Evolutionary conservation across 2,329 filamentous ascomycete species (phyloP).

Genomic region (Xylaria sp.): DNA sequence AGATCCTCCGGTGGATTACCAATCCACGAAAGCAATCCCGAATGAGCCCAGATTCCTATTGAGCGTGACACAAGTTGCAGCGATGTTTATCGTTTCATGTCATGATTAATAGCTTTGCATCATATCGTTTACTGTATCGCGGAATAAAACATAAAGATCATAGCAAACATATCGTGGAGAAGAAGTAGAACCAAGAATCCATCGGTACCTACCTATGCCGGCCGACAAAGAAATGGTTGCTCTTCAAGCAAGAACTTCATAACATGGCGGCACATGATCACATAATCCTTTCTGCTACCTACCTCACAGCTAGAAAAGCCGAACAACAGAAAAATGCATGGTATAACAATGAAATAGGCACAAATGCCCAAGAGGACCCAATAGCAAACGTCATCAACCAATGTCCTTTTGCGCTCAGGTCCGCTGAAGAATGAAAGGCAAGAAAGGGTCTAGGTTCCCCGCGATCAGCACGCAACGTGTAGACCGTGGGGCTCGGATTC

Average conservation of each 20-base stretch:
- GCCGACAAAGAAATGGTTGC: not conserved
- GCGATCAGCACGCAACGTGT: conserved; percentile 31
- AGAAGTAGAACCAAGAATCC: not conserved
- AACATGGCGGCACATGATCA: not conserved
- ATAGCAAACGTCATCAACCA: not conserved
- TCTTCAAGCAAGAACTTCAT: not conserved
- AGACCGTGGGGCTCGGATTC: not conserved
- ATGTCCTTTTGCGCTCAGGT: not conserved
- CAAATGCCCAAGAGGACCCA: no score
- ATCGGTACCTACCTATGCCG: not conserved
- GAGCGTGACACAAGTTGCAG: not conserved
- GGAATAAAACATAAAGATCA: not conserved
- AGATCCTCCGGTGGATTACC: conserved; percentile 30
- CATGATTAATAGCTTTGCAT: not conserved
- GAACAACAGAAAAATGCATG: not conserved
- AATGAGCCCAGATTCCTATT: not conserved
- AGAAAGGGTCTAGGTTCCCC: conserved; percentile 29
- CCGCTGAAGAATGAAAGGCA: not conserved
- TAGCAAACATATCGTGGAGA: not conserved
- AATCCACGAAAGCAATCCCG: conserved; percentile 20
- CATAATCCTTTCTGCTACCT: not conserved
- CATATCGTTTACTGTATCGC: not conserved
- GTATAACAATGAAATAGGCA: no score
- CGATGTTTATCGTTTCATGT: not conserved
- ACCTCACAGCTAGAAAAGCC: not conserved